Percentiles rank a stretch among this genome's conserved stretches.
phyloP scores from a whole-genome alignment of 129 eudicot genomes.

The Lactuca saligna region DNA sequence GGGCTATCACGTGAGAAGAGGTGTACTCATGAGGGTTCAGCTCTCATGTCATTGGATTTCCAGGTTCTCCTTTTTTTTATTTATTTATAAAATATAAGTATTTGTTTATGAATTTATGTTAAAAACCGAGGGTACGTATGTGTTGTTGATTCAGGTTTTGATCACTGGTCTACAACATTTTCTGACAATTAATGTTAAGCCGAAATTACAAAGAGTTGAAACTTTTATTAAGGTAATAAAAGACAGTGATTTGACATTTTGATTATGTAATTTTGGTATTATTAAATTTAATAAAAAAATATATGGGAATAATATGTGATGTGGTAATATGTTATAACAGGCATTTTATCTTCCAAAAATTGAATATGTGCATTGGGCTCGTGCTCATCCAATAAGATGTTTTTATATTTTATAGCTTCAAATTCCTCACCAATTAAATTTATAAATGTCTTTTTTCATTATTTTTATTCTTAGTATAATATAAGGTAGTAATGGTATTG shows the following conservation, averaged over 20 bases:
- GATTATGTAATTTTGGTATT: background rate
- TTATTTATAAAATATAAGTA: too few species aligned
- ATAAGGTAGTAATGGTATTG: too few species aligned
- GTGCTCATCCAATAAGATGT: too few species aligned
- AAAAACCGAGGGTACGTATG: constrained; percentile 2
- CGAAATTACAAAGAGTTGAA: too few species aligned
- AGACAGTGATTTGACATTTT: background rate
- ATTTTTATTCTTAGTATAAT: too few species aligned
- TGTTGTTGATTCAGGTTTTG: constrained; percentile 60
- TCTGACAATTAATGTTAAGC: constrained; percentile 61
- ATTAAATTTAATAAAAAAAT: constrained; percentile 2
- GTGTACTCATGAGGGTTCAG: constrained; percentile 95
- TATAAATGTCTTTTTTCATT: too few species aligned
- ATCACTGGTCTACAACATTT: constrained; percentile 90
- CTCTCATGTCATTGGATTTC: constrained; percentile 95
- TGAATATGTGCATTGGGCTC: too few species aligned
- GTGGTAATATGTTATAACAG: constrained; percentile 78
- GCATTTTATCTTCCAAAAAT: too few species aligned
- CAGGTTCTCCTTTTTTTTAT: constrained; percentile 57
- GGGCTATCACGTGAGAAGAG: constrained; percentile 90
- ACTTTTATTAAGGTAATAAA: constrained; percentile 78
- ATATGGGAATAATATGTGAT: constrained; percentile 1
- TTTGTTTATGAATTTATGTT: background rate
- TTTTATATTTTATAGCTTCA: too few species aligned
- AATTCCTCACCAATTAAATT: too few species aligned